phyloP scores from a whole-genome alignment of 1,284 basidiomycete genomes.

The Microbotryum violaceum region DNA sequence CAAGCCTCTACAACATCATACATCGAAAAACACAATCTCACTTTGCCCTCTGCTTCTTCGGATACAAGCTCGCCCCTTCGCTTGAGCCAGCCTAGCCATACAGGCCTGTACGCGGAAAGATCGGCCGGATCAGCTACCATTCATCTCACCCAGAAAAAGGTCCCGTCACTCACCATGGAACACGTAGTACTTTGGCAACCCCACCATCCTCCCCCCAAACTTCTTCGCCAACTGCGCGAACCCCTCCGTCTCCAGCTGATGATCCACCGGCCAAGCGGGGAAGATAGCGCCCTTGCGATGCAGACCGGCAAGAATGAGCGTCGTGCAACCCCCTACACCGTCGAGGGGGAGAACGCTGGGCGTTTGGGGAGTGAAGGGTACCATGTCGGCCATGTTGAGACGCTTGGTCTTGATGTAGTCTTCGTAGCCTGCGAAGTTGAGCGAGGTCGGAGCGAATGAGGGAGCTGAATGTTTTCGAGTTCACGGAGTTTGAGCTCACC shows the following conservation, averaged over 20 bases:
- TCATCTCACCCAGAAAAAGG: background rate
- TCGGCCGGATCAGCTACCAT: no score
- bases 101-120: background rate
- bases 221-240: slow-evolving; percentile 12
- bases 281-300: slow-evolving; percentile 23
- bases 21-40: no score
- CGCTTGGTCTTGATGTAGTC: slow-evolving; percentile 14
- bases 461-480: background rate
- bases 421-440: slow-evolving; percentile 11
- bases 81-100: background rate
- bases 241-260: slow-evolving; percentile 27
- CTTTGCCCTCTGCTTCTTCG: no score
- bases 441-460: background rate
- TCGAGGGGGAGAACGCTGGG: slow-evolving; percentile 16
- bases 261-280: slow-evolving; percentile 23
- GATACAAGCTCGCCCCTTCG: no score
- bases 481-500: background rate
- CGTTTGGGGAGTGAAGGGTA: background rate
- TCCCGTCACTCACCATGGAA: slow-evolving; percentile 18
- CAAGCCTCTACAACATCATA: no score
- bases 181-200: slow-evolving; percentile 23
- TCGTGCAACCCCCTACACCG: slow-evolving; percentile 22
- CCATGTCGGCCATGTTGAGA: slow-evolving; percentile 19
- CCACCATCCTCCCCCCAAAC: slow-evolving; percentile 11
- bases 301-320: slow-evolving; percentile 15